These are phyloP conservation scores for Mortierella sp. DNA, from an alignment of 371 early-diverging fungal genomes.

Conservation along the genomic window DNA sequence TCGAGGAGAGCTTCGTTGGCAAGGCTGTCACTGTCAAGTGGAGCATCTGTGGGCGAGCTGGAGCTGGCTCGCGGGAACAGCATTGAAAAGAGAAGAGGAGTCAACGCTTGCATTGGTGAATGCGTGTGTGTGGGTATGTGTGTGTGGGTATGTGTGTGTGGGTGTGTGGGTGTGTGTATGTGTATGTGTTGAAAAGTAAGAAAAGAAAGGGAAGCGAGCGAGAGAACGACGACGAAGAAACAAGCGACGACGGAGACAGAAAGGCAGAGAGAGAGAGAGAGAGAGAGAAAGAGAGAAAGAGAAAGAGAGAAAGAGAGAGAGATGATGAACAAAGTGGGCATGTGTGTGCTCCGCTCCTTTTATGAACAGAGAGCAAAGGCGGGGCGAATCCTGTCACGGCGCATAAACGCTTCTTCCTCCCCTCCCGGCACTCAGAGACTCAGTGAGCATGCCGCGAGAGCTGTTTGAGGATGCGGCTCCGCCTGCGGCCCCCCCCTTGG, in stretches of 20 bases:
- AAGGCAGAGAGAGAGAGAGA: background rate
- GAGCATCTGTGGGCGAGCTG: background rate
- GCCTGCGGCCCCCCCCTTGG: too few relatives aligned
- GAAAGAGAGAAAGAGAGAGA: background rate
- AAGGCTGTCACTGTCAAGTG: conserved; percentile 6
- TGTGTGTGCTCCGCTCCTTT: background rate
- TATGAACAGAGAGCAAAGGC: background rate
- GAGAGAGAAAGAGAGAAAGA: background rate
- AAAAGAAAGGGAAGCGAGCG: too few relatives aligned
- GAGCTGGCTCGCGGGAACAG: conserved; percentile 37
- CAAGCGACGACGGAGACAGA: background rate
- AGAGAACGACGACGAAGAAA: background rate
- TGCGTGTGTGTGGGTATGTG: background rate
- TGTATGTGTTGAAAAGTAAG: too few relatives aligned
- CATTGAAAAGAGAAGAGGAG: conserved; percentile 48
- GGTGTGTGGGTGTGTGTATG: too few relatives aligned
- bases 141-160: too few relatives aligned
- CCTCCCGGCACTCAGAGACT: too few relatives aligned
- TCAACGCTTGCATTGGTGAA: conserved; percentile 47
- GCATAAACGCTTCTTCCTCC: too few relatives aligned
- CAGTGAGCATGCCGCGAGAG: too few relatives aligned
- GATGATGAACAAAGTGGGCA: background rate
- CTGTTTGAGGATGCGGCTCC: too few relatives aligned
- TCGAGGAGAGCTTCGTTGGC: conserved; percentile 13
- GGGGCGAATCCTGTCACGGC: too few relatives aligned